Evolutionary conservation across 2,329 filamentous ascomycete species (phyloP).

Genomic region (Septoria linicola): DNA sequence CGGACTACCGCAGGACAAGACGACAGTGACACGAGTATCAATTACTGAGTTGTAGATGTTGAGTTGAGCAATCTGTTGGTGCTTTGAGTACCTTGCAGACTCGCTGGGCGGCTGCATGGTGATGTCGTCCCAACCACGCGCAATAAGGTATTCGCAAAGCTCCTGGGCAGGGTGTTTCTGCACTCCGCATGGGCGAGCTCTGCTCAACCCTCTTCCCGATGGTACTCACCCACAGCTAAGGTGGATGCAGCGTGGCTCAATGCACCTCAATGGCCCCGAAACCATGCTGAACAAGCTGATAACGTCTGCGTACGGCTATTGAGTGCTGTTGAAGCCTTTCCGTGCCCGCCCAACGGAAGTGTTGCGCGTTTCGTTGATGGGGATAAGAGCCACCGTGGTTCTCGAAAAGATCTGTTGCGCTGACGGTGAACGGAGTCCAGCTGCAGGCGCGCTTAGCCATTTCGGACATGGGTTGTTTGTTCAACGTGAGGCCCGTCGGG

Average conservation of each 20-base stretch:
- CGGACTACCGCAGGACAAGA: too few relatives aligned
- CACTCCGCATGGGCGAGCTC: constrained; percentile 22
- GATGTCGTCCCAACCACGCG: constrained; percentile 22
- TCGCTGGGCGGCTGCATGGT: constrained; percentile 21
- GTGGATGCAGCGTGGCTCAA: constrained; percentile 12
- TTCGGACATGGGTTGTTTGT: constrained; percentile 20
- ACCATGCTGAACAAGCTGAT: constrained; percentile 6
- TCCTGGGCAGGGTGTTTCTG: constrained; percentile 20
- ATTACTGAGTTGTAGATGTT: not conserved
- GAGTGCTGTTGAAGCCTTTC: constrained; percentile 1
- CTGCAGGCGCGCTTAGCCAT: constrained; percentile 14
- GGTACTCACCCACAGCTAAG: constrained; percentile 26
- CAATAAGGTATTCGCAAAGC: constrained; percentile 6
- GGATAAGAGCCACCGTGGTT: constrained; percentile 8
- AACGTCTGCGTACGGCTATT: not conserved
- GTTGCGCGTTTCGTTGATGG: not conserved
- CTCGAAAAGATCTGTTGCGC: not conserved
- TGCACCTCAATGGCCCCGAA: constrained; percentile 15
- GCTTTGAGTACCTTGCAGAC: constrained; percentile 16
- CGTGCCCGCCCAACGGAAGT: constrained; percentile 16
- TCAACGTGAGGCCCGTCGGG: constrained; percentile 27
- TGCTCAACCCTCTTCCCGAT: constrained; percentile 18
- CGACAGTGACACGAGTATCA: not conserved
- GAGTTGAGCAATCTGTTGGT: constrained; percentile 16
- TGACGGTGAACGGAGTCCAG: constrained; percentile 18